Evolutionary conservation across 1,284 basidiomycete species (phyloP), one percentile per base, ranked within the genome.

Genomic region (Irpex sp.): DNA sequence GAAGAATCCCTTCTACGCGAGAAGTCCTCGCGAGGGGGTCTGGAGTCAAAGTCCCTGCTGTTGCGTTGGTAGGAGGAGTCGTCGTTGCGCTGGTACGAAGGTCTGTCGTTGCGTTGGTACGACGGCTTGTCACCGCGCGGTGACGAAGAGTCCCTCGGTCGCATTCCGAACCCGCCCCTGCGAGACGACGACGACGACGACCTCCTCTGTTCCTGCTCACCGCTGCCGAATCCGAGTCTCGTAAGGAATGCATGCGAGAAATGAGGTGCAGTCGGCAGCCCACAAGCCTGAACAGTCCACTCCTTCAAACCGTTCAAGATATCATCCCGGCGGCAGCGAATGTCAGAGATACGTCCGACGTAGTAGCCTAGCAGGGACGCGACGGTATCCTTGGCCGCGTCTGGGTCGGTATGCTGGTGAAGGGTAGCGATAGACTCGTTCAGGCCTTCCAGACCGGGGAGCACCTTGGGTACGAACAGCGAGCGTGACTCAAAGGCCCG

Each of bases 331-430:
- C 74, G 70, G 1, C 82, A 70, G 26, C 86, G 80, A 58, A 94
- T 70, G 31, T 88, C 80, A 5, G 72, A 72, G 0, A 77, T 63
- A 69, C 86, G 86, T 58, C 80, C 73, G 57, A 87, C 67, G 76
- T 96, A 96, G 79, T 88, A 96, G 0, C 94, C 94, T 11, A 96
- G 75, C 60, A 92, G 73, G 6, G 90, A 87, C 26, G 83, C 79
- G 72, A 93, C 89, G 1, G 90, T 85, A 67, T 91, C 87, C 54
- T 79, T 75, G 59, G 94, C 72, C 0, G 85, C 84, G 4, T 83
- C 80, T 40, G 78, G 75, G 69, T 91, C 85, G 38, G 93, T 19
- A 34, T 64, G 56, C 5, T 63, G 63, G 36, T 70, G 54, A n/a
- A 73, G 54, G 6, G 44, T 19, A 73, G 59, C n/a, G 21, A 36